Conservation (phyloP, 495 filamentous ascomycete genomes). For the Xylaria curta region DNA sequence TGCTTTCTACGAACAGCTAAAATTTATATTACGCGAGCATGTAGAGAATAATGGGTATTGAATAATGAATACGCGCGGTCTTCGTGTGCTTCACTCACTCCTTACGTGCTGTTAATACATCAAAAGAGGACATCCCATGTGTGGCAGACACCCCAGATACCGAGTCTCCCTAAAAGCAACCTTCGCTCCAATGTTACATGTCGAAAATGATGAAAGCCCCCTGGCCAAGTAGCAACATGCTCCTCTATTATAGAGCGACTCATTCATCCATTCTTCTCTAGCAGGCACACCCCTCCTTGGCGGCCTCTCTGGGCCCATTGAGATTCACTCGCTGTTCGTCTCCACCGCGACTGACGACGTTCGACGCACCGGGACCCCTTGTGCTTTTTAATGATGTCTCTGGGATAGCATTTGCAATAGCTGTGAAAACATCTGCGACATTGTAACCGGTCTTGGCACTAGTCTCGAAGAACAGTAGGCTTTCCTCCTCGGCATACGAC, state of each 20-base stretch:
- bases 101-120: conserved; percentile 30
- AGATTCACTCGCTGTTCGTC: conserved; percentile 77
- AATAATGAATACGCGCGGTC: conserved; percentile 18
- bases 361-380: conserved; percentile 68
- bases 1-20: not conserved
- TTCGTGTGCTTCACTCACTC: conserved; percentile 29
- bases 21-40: conserved; percentile 6
- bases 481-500: conserved; percentile 92
- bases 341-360: conserved; percentile 55
- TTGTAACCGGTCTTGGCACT: conserved; percentile 95
- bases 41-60: conserved; percentile 26
- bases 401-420: conserved; percentile 97
- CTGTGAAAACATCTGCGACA: conserved; percentile 94
- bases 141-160: conserved; percentile 34
- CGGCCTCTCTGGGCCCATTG: conserved; percentile 61
- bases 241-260: conserved; percentile 10
- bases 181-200: conserved; percentile 43
- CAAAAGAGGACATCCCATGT: conserved; percentile 34
- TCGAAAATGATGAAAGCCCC: conserved; percentile 33
- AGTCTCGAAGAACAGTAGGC: conserved; percentile 94
- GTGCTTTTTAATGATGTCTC: conserved; percentile 93
- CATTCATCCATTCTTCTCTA: conserved; percentile 43
- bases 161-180: conserved; percentile 34
- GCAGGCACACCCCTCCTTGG: conserved; percentile 95
- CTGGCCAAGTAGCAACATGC: conserved; percentile 24